Percentiles rank a stretch among this genome's conserved stretches.
phyloP scores from a whole-genome alignment of 176 grass and related monocot species.

The Hyparrhenia diplandra region DNA sequence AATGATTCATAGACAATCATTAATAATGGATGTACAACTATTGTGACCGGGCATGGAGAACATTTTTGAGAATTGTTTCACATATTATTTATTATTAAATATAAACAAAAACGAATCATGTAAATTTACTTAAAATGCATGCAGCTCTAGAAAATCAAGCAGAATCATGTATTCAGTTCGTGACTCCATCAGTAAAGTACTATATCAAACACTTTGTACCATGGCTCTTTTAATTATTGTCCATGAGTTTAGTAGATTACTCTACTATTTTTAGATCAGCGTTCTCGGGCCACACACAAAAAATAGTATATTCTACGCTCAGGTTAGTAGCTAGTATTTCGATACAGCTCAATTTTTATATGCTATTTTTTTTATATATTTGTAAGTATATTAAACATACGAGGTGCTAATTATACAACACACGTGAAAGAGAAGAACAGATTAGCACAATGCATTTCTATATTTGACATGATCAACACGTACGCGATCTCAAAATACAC shows the following conservation, averaged over 20 bases:
- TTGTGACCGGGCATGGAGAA: not conserved
- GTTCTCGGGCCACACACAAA: not conserved
- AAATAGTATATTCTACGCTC: not conserved
- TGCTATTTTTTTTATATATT: not conserved
- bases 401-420: not conserved
- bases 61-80: not conserved
- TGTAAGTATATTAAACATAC: not conserved
- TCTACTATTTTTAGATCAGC: not conserved
- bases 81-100: not conserved
- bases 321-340: not conserved
- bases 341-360: not conserved
- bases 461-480: not conserved
- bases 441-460: no score
- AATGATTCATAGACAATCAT: conserved; percentile 2
- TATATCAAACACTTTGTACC: not conserved
- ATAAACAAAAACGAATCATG: no score
- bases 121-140: no score
- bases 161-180: no score
- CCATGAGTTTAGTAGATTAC: not conserved
- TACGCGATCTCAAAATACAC: no score
- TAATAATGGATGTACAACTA: not conserved
- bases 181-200: no score
- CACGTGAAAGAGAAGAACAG: not conserved
- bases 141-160: no score
- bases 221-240: not conserved